Percentiles rank a stretch among this genome's conserved stretches.
These are phyloP conservation scores for Paramyrothecium roridum DNA, from an alignment of 2,329 filamentous ascomycete genomes.

Conservation along the genomic window DNA sequence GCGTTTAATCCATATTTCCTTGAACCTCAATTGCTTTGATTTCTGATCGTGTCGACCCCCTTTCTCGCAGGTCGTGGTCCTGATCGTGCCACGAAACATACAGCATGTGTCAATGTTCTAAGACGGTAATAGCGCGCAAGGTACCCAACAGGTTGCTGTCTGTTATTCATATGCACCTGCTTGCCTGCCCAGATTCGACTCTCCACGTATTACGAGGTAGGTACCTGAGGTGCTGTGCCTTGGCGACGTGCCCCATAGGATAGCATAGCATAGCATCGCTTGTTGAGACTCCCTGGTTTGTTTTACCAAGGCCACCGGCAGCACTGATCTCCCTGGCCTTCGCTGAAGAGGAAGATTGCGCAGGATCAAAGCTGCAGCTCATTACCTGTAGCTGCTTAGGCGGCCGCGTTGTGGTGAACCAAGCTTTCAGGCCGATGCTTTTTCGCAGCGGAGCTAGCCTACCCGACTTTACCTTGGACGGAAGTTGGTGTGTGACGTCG, in stretches of 20 bases:
- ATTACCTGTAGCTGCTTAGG: background rate
- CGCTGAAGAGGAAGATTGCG: background rate
- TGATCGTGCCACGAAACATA: background rate
- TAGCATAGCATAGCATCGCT: too few species aligned
- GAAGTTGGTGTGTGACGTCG: background rate
- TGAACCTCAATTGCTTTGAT: too few species aligned
- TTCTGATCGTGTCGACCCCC: too few species aligned
- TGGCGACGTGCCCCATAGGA: too few species aligned
- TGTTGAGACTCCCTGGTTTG: too few species aligned
- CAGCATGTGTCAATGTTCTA: background rate
- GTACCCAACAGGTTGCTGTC: background rate
- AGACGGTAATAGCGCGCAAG: background rate
- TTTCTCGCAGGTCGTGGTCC: background rate
- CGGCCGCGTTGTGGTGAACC: background rate
- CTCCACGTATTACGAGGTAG: too few species aligned
- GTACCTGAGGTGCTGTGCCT: too few species aligned
- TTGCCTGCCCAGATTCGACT: too few species aligned
- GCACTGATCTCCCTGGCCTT: too few species aligned
- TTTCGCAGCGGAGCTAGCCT: background rate
- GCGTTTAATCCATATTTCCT: too few species aligned
- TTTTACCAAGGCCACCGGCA: too few species aligned
- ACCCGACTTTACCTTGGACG: background rate
- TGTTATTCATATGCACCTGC: background rate
- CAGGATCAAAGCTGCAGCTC: background rate
- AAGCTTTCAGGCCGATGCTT: background rate